These are phyloP conservation scores for Calonectria ilicicola DNA, from an alignment of 2,329 filamentous ascomycete species.

Conservation along the genomic window DNA sequence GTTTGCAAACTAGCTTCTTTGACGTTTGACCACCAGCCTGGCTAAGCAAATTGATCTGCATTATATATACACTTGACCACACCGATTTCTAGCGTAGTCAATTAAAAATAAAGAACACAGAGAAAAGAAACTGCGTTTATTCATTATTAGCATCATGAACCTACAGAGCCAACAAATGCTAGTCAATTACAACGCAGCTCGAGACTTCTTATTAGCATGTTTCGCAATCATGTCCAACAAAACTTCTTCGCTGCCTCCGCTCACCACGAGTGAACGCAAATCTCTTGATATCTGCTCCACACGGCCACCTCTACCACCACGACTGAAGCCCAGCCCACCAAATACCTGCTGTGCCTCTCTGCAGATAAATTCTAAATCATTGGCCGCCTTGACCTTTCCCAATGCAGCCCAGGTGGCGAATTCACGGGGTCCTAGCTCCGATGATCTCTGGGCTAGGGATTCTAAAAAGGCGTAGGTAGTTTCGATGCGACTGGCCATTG, in stretches of 20 bases:
- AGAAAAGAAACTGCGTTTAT: too few relatives aligned
- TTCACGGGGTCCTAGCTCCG: neutral
- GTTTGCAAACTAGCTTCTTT: too few relatives aligned
- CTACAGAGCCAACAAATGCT: too few relatives aligned
- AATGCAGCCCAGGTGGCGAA: neutral
- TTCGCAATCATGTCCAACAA: slow-evolving; percentile 12
- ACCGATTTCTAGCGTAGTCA: too few relatives aligned
- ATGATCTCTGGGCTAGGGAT: neutral
- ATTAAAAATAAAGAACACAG: too few relatives aligned
- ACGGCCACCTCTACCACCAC: neutral
- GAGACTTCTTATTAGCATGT: neutral
- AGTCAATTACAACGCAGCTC: too few relatives aligned
- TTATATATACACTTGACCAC: too few relatives aligned
- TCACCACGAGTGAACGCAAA: slow-evolving; percentile 10
- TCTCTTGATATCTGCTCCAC: slow-evolving; percentile 24
- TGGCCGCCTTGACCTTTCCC: slow-evolving; percentile 4
- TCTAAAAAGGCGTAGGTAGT: slow-evolving; percentile 41
- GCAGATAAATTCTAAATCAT: neutral
- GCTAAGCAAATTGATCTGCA: too few relatives aligned
- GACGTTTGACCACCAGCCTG: too few relatives aligned
- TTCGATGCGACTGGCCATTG: slow-evolving; percentile 68
- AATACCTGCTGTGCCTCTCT: slow-evolving; percentile 22
- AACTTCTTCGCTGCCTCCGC: slow-evolving; percentile 22
- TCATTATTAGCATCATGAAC: too few relatives aligned
- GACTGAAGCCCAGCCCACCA: slow-evolving; percentile 13